phyloP scores from a whole-genome alignment of 2,329 filamentous ascomycete species.

The Didymella glomerata region DNA sequence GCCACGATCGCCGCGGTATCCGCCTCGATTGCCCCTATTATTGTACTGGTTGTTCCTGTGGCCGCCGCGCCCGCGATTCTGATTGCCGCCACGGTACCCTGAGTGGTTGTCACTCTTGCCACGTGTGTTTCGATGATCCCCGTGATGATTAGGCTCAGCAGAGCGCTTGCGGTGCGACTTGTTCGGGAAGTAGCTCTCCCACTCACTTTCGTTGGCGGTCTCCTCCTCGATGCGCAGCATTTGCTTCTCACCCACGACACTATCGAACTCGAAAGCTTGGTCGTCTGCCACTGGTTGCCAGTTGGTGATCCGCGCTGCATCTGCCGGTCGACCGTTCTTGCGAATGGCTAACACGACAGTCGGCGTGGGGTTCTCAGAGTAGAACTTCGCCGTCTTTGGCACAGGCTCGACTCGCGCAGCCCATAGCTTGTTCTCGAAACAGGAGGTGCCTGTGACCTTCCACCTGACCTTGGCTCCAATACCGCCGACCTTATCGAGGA shows the following conservation, averaged over 20 bases:
- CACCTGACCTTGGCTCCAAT: constrained; percentile 84
- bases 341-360: constrained; percentile 84
- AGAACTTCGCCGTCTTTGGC: constrained; percentile 67
- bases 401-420: constrained; percentile 81
- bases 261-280: constrained; percentile 79
- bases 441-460: constrained; percentile 80
- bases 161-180: constrained; percentile 60
- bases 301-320: constrained; percentile 80
- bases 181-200: constrained; percentile 69
- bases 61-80: constrained; percentile 42
- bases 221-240: constrained; percentile 82
- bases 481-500: constrained; percentile 85
- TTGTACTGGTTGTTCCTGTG: constrained; percentile 44
- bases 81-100: constrained; percentile 47
- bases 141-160: constrained; percentile 51
- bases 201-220: constrained; percentile 65
- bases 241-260: constrained; percentile 85
- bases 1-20: constrained; percentile 50
- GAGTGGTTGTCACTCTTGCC: constrained; percentile 37
- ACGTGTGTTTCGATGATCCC: constrained; percentile 37
- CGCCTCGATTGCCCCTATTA: constrained; percentile 52
- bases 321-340: constrained; percentile 77
- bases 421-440: constrained; percentile 84
- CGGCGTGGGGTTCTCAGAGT: constrained; percentile 81
- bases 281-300: constrained; percentile 81